Evolutionary conservation across 1,284 basidiomycete genomes (phyloP), one percentile per base, ranked within the genome.

Genomic region (Sparassis latifolia): DNA sequence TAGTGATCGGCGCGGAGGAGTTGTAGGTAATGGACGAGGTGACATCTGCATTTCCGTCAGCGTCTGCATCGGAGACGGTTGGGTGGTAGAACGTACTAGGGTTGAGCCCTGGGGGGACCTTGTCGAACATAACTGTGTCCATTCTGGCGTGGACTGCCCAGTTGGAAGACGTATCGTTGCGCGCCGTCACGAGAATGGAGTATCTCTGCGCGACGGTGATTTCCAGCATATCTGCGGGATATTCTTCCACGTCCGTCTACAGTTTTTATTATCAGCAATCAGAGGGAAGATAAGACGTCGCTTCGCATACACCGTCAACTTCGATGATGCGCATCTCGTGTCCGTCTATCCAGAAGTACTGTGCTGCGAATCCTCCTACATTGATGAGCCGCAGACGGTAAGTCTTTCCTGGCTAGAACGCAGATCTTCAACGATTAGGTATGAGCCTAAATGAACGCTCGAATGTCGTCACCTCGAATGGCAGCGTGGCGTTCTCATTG

Each of bases 151-250:
- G 92, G 55, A 99, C 82, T 42, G 80, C 82, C 82, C 86, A 98
- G 74, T 97, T 97, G 27, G 78, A 69, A 10, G 73, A 72, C 0
- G 89, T 87, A 60, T 93, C 89, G 67, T 94, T 92, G 50, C 88
- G 82, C 7, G 96, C 93, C 27, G 85, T 87, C 45, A 97, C 90
- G 44, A 97, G 82, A 46, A 98, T 73, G 0, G 92, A 94, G 70
- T 95, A 97, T n/a, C 95, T 83, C 67, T 98, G 95, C 0, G 94
- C 94, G 44, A 89, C 91, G 4, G 89, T 77, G 52, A 97, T 55
- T 41, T 81, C 77, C 47, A 97, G 60, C 33, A 85, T 65, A 61
- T 91, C 85, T 52, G 84, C 81, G 0, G 82, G 75, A 49, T 74
- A 86, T 54, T 85, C 84, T 61, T 88, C 75, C 2, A 84, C 75